Percentiles rank a stretch among this genome's conserved stretches.
phyloP scores from a whole-genome alignment of 1,284 basidiomycete species.

The Fomitopsis palustris region DNA sequence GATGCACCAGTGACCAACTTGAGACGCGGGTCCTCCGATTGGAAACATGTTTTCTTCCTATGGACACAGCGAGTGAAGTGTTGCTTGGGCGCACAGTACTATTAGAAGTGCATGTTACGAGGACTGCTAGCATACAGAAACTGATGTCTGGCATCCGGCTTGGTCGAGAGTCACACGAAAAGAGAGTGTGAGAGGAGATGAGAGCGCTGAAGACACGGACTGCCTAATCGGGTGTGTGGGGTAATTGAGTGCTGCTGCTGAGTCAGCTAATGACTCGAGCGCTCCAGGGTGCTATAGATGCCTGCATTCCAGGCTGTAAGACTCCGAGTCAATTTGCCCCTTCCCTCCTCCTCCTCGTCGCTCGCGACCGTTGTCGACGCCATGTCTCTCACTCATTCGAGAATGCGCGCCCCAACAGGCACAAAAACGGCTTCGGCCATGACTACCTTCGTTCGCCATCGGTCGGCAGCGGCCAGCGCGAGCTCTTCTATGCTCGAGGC shows the following conservation, averaged over 20 bases:
- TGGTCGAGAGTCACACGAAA: not conserved
- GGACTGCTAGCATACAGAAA: not conserved
- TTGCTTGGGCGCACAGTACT: too few relatives aligned
- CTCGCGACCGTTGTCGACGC: constrained; percentile 12
- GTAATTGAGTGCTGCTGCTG: not conserved
- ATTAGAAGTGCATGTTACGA: too few relatives aligned
- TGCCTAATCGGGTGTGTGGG: not conserved
- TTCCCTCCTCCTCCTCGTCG: constrained; percentile 10
- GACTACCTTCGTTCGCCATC: constrained; percentile 42
- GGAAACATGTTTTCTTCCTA: too few relatives aligned
- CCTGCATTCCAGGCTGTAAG: not conserved
- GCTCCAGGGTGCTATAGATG: not conserved
- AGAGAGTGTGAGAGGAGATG: not conserved
- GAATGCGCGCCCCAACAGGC: constrained; percentile 42
- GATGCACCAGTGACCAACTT: too few relatives aligned
- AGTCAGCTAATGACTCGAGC: constrained; percentile 4
- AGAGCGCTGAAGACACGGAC: not conserved
- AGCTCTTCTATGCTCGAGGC: constrained; percentile 59
- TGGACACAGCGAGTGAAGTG: too few relatives aligned
- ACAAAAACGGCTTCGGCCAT: constrained; percentile 38
- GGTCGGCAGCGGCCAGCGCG: constrained; percentile 43
- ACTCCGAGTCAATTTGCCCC: not conserved
- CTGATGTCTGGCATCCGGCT: too few relatives aligned
- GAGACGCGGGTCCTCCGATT: constrained; percentile 79
- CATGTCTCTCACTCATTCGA: constrained; percentile 24